Conservation (phyloP, 2,329 filamentous ascomycete species). For the Nemania serpens region DNA sequence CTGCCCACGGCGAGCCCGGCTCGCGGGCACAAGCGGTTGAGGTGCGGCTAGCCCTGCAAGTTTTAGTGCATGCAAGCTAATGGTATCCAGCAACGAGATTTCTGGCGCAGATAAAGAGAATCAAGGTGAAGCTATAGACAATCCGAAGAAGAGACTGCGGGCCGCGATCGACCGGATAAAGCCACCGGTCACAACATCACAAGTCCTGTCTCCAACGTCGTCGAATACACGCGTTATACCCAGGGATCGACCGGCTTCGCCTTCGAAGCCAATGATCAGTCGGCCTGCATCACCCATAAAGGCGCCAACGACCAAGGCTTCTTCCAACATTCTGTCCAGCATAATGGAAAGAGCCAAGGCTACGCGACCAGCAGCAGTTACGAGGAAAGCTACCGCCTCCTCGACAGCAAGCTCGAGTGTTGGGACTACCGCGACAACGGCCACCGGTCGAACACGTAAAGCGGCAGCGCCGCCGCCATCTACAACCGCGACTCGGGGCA, state of each 20-base stretch:
- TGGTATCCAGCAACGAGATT: constrained; percentile 61
- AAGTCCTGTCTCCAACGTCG: constrained; percentile 81
- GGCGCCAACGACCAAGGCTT: constrained; percentile 44
- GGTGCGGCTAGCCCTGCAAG: constrained; percentile 47
- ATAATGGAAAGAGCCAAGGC: constrained; percentile 67
- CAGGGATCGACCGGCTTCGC: constrained; percentile 54
- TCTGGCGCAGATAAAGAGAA: constrained; percentile 78
- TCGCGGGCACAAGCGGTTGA: constrained; percentile 53
- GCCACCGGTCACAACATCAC: constrained; percentile 51
- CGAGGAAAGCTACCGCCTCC: constrained; percentile 52
- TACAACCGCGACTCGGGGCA: constrained; percentile 51
- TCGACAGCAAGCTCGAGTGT: constrained; percentile 49
- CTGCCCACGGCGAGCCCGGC: constrained; percentile 36
- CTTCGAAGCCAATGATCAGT: constrained; percentile 60
- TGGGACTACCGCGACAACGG: constrained; percentile 37
- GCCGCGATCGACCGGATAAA: constrained; percentile 48
- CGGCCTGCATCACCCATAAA: constrained; percentile 43
- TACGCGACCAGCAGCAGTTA: constrained; percentile 52
- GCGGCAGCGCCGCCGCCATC: constrained; percentile 47
- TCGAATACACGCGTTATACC: constrained; percentile 75
- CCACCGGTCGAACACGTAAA: constrained; percentile 41
- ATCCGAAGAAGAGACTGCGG: constrained; percentile 71
- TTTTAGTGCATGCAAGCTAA: constrained; percentile 29
- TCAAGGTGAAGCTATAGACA: constrained; percentile 59
- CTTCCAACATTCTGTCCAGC: constrained; percentile 53